Base-by-base conservation (phyloP, 2,329 filamentous ascomycete species). In the Cladosporium austrohemisphaericum region DNA sequence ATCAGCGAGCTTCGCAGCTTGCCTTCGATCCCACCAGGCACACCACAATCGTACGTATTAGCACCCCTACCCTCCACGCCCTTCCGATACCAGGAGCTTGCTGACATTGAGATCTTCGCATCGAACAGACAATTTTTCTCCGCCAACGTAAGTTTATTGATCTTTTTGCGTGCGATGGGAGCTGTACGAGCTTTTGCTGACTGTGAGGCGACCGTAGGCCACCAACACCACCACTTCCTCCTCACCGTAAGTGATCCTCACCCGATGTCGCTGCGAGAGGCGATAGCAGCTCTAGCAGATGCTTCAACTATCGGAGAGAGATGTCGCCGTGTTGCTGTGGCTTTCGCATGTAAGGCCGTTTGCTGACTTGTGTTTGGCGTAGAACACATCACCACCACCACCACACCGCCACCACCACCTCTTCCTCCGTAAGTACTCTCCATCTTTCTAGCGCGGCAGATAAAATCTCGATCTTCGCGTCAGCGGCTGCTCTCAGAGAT, bases 191-290 rank as follows among this genome's bases (percentile, higher is more conserved):
- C 23, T 32, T 32, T 33, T 43, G 11, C 28, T 43, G 40, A 43
- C 32, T 18, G 3, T n/a, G 13, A 14, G 13, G 32, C 32, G 32
- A 35, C 32, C n/a, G 11, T 18, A 45, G 41, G 18, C 14, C 29
- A 45, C n/a, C 29, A 40, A 5, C 22, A 26, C 11, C 36, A 33
- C 26, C n/a, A 16, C 9, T 25, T 29, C 26, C 41, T 5, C 28
- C 20, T n/a, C 31, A 22, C n/a, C 41, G 41, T 45, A 45, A 45
- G 41, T 45, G 7, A 23, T 5, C n/a, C 22, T 19, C 22, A 10
- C 8, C 14, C 20, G 3, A 16, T 14, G 11, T 19, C 41, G 18
- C 11, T 38, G 35, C 10, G 19, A 19, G 18, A 41, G 38, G 18
- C 38, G 38, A 41, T 41, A 22, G 38, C 26, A 31, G 14, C 25